These are phyloP conservation scores for Lindgomyces ingoldianus DNA, from an alignment of 495 filamentous ascomycete species.

Conservation along the genomic window DNA sequence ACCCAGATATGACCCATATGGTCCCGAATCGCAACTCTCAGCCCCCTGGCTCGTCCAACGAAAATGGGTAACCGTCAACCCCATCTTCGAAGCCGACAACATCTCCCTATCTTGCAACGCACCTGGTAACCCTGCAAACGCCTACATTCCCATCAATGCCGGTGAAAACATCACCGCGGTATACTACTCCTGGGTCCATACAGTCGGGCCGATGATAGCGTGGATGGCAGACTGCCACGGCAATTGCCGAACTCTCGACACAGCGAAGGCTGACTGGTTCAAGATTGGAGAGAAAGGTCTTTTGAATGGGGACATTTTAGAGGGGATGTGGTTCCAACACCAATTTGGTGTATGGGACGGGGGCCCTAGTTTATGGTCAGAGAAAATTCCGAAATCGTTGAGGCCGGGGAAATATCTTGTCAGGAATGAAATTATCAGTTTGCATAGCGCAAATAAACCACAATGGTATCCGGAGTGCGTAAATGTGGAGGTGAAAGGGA, in stretches of 20 bases:
- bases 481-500: slow-evolving; percentile 25
- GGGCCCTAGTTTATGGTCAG: slow-evolving; percentile 21
- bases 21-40: slow-evolving; percentile 43
- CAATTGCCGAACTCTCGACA: slow-evolving; percentile 51
- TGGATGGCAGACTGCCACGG: slow-evolving; percentile 57
- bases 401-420: slow-evolving; percentile 48
- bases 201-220: slow-evolving; percentile 58
- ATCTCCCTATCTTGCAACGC: slow-evolving; percentile 55
- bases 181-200: slow-evolving; percentile 60
- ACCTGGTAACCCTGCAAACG: slow-evolving; percentile 53
- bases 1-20: slow-evolving; percentile 48
- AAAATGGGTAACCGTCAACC: slow-evolving; percentile 47
- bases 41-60: slow-evolving; percentile 52
- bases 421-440: slow-evolving; percentile 47
- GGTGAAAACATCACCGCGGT: slow-evolving; percentile 54
- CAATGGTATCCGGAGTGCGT: slow-evolving; percentile 34
- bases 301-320: slow-evolving; percentile 1
- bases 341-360: slow-evolving; percentile 26
- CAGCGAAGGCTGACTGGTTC: slow-evolving; percentile 55
- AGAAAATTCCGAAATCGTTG: slow-evolving; percentile 42
- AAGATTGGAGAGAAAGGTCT: slow-evolving; percentile 39
- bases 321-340: slow-evolving; percentile 21
- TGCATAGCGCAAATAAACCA: slow-evolving; percentile 32
- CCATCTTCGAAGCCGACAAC: slow-evolving; percentile 56
- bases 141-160: slow-evolving; percentile 49